Evolutionary conservation across 805 yeast species (phyloP).

Genomic region (Nakazawaea laoshanensis): DNA sequence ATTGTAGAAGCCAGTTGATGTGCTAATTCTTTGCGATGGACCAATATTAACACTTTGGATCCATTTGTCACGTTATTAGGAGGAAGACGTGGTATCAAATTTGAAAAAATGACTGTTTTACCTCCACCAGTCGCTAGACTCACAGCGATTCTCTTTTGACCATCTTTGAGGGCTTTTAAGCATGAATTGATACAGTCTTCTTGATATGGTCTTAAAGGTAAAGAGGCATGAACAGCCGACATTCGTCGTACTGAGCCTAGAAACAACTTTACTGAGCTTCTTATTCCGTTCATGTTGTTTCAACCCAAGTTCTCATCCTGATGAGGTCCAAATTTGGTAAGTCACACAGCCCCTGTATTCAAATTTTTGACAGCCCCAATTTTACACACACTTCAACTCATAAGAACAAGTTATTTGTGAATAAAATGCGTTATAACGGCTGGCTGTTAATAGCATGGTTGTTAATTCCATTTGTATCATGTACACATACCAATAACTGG

Average conservation of each 20-base stretch:
- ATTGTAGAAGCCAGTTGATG: constrained; percentile 56
- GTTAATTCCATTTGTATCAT: constrained; percentile 2
- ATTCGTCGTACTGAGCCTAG: no score
- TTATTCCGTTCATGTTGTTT: no score
- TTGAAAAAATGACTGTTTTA: constrained; percentile 73
- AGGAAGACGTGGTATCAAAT: constrained; percentile 35
- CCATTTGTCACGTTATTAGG: constrained; percentile 20
- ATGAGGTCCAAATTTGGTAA: no score
- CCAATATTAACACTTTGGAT: constrained; percentile 49
- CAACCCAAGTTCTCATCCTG: no score
- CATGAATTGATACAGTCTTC: constrained; percentile 57
- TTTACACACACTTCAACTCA: no score
- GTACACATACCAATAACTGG: constrained; percentile 60
- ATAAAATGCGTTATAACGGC: neutral
- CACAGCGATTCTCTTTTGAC: constrained; percentile 59
- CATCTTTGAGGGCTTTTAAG: constrained; percentile 33
- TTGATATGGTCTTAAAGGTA: constrained; percentile 43
- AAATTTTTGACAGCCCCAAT: no score
- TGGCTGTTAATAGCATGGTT: neutral
- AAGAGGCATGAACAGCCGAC: no score
- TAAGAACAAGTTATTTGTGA: neutral
- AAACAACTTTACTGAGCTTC: no score
- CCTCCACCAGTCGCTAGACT: constrained; percentile 94
- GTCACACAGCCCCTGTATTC: no score
- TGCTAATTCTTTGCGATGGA: constrained; percentile 75